Conservation (phyloP, 345 rosid genomes). For the Turnera subulata region DNA sequence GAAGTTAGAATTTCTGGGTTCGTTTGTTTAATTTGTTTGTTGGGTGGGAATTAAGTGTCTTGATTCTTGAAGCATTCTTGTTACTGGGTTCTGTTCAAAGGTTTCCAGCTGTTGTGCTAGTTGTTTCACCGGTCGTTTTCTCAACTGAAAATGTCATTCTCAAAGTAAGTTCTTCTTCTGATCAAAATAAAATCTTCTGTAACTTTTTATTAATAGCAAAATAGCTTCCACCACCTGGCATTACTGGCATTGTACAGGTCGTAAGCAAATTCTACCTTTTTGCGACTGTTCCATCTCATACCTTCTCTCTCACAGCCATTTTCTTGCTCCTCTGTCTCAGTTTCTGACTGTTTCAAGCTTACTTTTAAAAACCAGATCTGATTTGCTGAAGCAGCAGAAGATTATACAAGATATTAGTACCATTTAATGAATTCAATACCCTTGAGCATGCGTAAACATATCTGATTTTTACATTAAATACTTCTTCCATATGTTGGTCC, state of each 20-base stretch:
- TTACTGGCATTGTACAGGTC: conserved; percentile 18
- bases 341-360: conserved; percentile 14
- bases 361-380: conserved; percentile 19
- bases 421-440: conserved; percentile 5
- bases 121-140: conserved; percentile 17
- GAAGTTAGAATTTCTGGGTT: not conserved
- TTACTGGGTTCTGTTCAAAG: conserved; percentile 6
- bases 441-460: conserved; percentile 5
- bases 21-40: not conserved
- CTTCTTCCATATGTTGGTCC: conserved; percentile 6
- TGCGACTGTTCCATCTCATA: conserved; percentile 13
- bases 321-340: conserved; percentile 6
- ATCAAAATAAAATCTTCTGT: not conserved
- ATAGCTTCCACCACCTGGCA: conserved; percentile 24
- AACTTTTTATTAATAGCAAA: conserved; percentile 16
- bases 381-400: conserved; percentile 7
- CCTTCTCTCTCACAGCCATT: conserved; percentile 4
- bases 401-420: conserved; percentile 5
- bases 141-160: conserved; percentile 10
- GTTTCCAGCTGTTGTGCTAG: conserved; percentile 6
- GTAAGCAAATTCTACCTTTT: not conserved
- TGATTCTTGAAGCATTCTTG: not conserved
- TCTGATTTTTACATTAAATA: conserved; percentile 14
- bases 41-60: not conserved
- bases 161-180: conserved; percentile 4